These are phyloP conservation scores for Dimocarpus longan DNA, from an alignment of 345 rosid genomes.

Conservation along the genomic window DNA sequence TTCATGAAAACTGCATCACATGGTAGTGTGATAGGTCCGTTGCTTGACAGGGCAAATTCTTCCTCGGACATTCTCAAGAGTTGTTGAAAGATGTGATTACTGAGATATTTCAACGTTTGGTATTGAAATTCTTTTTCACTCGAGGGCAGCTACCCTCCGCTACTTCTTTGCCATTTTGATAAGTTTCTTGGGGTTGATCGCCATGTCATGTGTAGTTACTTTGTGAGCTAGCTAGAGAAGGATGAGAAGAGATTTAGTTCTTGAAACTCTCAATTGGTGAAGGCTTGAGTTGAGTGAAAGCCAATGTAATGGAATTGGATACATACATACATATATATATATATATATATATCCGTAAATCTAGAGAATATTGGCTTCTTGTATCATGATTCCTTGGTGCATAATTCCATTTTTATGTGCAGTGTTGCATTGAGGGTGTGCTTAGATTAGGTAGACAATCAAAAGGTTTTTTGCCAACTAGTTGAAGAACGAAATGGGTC, in stretches of 20 bases:
- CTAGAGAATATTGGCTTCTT: not conserved
- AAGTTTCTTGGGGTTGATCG: not conserved
- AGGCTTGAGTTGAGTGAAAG: conserved; percentile 3
- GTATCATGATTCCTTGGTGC: conserved; percentile 3
- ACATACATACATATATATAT: too few species aligned
- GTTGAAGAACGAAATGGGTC: not conserved
- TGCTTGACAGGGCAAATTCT: not conserved
- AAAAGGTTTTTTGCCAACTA: not conserved
- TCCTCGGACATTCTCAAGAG: not conserved
- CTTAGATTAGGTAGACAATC: not conserved
- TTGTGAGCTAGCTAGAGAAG: not conserved
- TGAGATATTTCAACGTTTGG: not conserved
- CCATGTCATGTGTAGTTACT: not conserved
- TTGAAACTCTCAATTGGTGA: not conserved
- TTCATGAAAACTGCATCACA: not conserved
- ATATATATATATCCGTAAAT: not conserved
- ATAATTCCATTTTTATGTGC: not conserved
- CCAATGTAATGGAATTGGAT: not conserved
- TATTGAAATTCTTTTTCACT: not conserved
- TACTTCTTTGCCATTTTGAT: not conserved
- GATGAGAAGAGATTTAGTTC: not conserved
- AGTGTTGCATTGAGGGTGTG: not conserved
- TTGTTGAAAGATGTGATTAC: not conserved
- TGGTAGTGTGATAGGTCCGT: not conserved
- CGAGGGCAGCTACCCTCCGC: not conserved